Base-by-base conservation (phyloP, 2,329 filamentous ascomycete genomes). In the Epicoccum nigrum region DNA sequence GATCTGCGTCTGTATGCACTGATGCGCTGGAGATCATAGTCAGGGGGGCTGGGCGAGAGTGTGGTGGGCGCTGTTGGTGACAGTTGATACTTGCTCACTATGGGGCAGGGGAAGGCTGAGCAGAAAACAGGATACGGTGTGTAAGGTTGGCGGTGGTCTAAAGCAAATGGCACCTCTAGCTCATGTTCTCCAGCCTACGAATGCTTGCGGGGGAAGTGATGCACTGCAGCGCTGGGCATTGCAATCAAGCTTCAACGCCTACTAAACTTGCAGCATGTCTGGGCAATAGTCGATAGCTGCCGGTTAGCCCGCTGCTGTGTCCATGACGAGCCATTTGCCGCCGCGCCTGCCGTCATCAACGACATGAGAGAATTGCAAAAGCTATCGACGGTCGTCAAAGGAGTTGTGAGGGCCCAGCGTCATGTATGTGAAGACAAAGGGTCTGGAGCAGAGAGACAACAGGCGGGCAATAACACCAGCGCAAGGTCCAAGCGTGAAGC, bases 231-330 rank as follows among this genome's bases (percentile, higher is more conserved):
- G 43, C 38, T 38, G 42, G 25, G 40, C 25, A 19, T 17, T 7
- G 25, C 31, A 35, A 45, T 52, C 43, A 47, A 52, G 43, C 49
- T 39, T 52, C 45, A 25, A 25, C 38, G 38, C 28, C 49, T 47
- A 30, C 28, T 47, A 47, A 46, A 42, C 20, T 42, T 12, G 43
- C 43, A 19, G 43, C 35, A 21, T 20, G 17, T 17, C 28, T 38
- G 27, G 35, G 35, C 40, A 42, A 37, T 46, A 47, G 20, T 34
- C 16, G n/a, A 39, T n/a, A n/a, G 31, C 25, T 38, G 49, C 49
- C 43, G 43, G 25, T 19, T 17, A 34, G 33, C 43, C 39, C 23
- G 23, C 23, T 7, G 23, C 43, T 39, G 49, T 43, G 38, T 38
- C 37, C 23, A 40, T 31, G 25, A 20, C 31, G 28, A 32, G 33